Evolutionary conservation across 2,329 filamentous ascomycete species (phyloP).

Genomic region (Clonostachys chloroleuca): DNA sequence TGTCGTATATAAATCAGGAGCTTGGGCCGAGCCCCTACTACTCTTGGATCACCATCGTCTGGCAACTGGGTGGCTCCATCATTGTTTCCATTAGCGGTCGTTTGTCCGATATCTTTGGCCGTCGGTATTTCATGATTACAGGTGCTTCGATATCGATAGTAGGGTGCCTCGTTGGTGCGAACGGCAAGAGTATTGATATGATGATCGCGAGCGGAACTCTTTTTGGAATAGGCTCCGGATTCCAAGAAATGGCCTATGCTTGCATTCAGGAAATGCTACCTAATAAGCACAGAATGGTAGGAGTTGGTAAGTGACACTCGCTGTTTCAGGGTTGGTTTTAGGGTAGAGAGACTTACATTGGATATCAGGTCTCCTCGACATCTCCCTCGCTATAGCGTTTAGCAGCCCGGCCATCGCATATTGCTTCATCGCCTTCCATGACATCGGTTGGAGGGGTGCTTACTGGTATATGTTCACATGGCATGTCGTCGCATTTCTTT

Average conservation of each 20-base stretch:
- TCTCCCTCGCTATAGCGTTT: constrained; percentile 11
- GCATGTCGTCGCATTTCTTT: constrained; percentile 14
- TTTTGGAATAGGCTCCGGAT: constrained; percentile 30
- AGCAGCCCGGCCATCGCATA: constrained; percentile 21
- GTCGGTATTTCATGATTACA: constrained; percentile 28
- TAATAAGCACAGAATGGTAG: constrained; percentile 26
- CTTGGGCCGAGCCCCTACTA: constrained; percentile 24
- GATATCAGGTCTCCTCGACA: neutral
- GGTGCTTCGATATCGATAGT: constrained; percentile 23
- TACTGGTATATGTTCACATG: constrained; percentile 26
- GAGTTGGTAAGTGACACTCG: constrained; percentile 15
- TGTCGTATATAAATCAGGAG: constrained; percentile 24
- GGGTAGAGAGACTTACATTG: neutral
- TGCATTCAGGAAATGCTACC: constrained; percentile 28
- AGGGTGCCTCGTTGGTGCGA: constrained; percentile 30
- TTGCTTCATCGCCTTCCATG: constrained; percentile 20
- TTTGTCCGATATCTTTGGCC: constrained; percentile 31
- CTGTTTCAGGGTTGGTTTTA: constrained; percentile 19
- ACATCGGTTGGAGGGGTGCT: constrained; percentile 18
- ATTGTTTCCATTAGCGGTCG: constrained; percentile 25
- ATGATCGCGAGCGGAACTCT: constrained; percentile 33
- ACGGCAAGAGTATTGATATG: constrained; percentile 26
- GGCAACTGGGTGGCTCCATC: constrained; percentile 22
- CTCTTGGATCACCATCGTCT: constrained; percentile 25
- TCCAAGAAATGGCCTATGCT: constrained; percentile 31